These are phyloP conservation scores for Eimeria falciformis DNA, from an alignment of 169 alveolate species.

Conservation along the genomic window DNA sequence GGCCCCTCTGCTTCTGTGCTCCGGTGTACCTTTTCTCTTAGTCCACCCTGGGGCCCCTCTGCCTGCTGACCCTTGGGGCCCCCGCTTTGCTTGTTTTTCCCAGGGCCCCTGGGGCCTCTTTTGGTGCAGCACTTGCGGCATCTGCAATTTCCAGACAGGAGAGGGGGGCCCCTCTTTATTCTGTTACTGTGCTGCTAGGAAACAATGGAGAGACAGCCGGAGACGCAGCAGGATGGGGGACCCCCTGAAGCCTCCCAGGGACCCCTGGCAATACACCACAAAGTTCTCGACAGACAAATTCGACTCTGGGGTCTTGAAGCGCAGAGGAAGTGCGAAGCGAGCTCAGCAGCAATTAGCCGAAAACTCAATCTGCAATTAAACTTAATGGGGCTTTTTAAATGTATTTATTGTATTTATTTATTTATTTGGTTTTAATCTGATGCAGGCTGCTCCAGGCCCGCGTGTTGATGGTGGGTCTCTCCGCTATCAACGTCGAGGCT, in stretches of 20 bases:
- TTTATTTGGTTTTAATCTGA: neutral
- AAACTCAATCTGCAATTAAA: neutral
- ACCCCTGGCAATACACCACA: neutral
- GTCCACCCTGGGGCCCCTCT: constrained; percentile 2
- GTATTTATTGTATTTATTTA: neutral
- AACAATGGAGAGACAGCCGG: too few species aligned
- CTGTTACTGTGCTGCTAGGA: too few species aligned
- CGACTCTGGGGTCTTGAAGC: constrained; percentile 83
- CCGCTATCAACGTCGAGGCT: constrained; percentile 79
- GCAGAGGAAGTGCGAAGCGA: constrained; percentile 77
- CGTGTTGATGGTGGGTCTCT: constrained; percentile 76
- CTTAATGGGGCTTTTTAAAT: neutral
- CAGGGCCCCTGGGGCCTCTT: neutral
- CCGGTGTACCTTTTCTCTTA: neutral
- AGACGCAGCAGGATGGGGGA: neutral
- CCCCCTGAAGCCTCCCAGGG: neutral
- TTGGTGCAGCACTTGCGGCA: neutral
- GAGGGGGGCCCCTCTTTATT: too few species aligned
- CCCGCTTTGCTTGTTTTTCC: neutral
- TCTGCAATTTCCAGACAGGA: too few species aligned
- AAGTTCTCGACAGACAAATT: constrained; percentile 81
- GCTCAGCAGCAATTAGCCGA: neutral
- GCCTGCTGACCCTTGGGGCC: neutral
- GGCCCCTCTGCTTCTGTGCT: neutral
- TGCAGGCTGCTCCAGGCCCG: constrained; percentile 76